Evolutionary conservation across 257 asterid genomes (phyloP), one percentile per base, ranked within the genome.

Genomic region (Penstemon barbatus): DNA sequence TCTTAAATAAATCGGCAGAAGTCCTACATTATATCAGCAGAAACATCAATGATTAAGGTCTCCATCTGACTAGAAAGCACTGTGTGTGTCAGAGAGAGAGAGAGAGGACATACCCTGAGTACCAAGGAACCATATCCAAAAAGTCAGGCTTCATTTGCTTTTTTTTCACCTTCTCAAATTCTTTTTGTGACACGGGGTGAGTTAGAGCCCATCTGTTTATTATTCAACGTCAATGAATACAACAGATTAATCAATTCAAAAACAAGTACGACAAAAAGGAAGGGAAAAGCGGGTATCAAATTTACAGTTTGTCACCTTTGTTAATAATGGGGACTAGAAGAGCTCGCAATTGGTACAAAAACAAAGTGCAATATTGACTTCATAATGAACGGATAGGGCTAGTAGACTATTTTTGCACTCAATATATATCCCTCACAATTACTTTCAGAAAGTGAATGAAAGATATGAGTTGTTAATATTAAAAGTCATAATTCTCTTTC

Each of bases 61-160:
- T 44, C 49, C 65, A 53, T 51, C 58, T 49, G 41, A 64, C 57
- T 60, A 51, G 57, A n/a, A 43, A 45, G 46, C 53, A 40, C 25
- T 53, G 39, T 48, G 52, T 61, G 70, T 9, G 1, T 45, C 41
- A 51, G 12, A 54, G 56, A 56, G 63, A 50, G 57, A 11, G 5
- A 11, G 59, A 68, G 11, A 64, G 63, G 4, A 57, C 77, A 58
- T 82, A 94, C 99, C 97, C 99, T 7, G 99, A 94, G 71, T 94
- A 94, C 97, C 97, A 94, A 75, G 99, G 97, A 73, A 91, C 97
- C 99, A 94, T 94, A 79, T 91, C 97, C 85, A 94, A 77, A 74
- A 94, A 91, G 42, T 91, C 97, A 40, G 99, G 99, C 80, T 94
- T 87, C 89, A 77, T 80, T 75, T 94, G 99, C 91, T 82, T 87